Evolutionary conservation across 345 rosid genomes (phyloP).

Genomic region (Hevea brasiliensis): DNA sequence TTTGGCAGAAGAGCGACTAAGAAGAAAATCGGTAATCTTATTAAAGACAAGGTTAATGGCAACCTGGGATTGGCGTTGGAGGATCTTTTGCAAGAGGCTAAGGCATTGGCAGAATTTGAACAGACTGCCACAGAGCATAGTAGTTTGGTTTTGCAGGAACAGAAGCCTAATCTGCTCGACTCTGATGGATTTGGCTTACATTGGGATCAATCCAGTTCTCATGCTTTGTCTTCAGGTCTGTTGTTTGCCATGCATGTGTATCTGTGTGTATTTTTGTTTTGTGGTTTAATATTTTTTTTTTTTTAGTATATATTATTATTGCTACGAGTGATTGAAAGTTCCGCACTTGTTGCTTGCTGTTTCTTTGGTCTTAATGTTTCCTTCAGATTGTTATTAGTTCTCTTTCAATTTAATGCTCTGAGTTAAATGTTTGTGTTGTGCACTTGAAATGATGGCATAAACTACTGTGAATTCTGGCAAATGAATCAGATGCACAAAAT

Average conservation of each 20-base stretch:
- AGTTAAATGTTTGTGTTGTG: too few relatives aligned
- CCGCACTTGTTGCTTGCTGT: neutral
- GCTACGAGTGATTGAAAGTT: neutral
- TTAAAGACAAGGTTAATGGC: slow-evolving; percentile 6
- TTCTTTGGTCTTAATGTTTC: too few relatives aligned
- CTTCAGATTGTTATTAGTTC: too few relatives aligned
- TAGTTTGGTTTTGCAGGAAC: slow-evolving; percentile 17
- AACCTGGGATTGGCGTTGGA: slow-evolving; percentile 39
- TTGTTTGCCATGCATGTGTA: neutral
- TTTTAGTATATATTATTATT: neutral
- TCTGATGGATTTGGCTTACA: slow-evolving; percentile 23
- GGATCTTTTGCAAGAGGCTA: slow-evolving; percentile 56
- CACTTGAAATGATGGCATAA: too few relatives aligned
- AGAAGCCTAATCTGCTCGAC: slow-evolving; percentile 15
- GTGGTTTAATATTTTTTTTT: too few relatives aligned
- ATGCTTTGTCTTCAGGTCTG: slow-evolving; percentile 40
- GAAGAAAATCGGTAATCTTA: slow-evolving; percentile 7
- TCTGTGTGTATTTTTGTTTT: neutral
- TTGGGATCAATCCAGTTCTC: slow-evolving; percentile 27
- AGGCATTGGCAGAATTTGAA: slow-evolving; percentile 31
- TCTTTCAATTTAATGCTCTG: too few relatives aligned
- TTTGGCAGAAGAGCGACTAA: slow-evolving; percentile 16
- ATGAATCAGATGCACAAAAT: too few relatives aligned
- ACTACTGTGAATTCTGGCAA: too few relatives aligned
- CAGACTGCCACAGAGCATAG: slow-evolving; percentile 27